Percentiles rank a stretch among this genome's conserved stretches.
Evolutionary conservation across 129 eudicot species (phyloP).

Genomic region (Flaveria robusta): DNA sequence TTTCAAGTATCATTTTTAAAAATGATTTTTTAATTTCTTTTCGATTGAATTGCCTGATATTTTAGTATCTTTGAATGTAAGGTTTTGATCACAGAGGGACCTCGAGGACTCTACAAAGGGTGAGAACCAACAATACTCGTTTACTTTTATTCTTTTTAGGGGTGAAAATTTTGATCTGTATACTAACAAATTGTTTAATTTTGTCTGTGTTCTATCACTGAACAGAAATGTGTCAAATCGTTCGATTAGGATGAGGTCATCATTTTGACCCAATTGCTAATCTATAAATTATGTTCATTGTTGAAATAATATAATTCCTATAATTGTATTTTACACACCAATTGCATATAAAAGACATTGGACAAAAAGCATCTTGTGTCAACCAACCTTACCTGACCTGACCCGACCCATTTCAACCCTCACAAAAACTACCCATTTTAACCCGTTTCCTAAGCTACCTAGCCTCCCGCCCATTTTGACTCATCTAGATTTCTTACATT

Average conservation of each 20-base stretch:
- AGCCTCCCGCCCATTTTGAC: background rate
- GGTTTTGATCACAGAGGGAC: slow-evolving; percentile 86
- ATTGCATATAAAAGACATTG: background rate
- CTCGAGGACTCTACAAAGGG: slow-evolving; percentile 96
- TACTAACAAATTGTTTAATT: background rate
- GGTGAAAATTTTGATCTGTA: background rate
- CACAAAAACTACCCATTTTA: slow-evolving; percentile 2
- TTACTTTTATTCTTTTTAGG: background rate
- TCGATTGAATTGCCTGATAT: slow-evolving; percentile 14
- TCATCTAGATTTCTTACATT: background rate
- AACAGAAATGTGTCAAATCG: background rate
- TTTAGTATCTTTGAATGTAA: slow-evolving; percentile 32
- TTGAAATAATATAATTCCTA: background rate
- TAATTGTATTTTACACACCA: background rate
- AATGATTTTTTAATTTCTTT: background rate
- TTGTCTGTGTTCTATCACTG: background rate
- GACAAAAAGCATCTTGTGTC: background rate
- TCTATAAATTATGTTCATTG: background rate
- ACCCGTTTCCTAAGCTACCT: background rate
- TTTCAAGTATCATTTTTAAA: background rate
- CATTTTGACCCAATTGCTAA: background rate
- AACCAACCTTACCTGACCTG: background rate
- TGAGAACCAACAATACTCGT: slow-evolving; percentile 37
- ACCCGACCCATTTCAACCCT: background rate
- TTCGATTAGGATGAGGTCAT: background rate